phyloP scores from a whole-genome alignment of 1,284 basidiomycete species.

The Veloboletus limbatus region DNA sequence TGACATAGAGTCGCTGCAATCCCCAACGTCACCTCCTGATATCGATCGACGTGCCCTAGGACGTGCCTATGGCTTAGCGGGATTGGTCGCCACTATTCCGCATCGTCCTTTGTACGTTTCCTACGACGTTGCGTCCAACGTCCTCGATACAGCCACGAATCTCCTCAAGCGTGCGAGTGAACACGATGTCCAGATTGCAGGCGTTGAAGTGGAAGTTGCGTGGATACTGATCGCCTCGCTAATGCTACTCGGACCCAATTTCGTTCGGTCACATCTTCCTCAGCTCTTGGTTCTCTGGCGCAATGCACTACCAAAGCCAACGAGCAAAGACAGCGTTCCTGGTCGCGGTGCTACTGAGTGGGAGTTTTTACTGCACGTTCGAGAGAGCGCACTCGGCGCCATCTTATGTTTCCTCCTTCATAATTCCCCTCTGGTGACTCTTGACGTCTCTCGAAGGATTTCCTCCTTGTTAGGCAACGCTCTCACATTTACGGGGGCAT shows the following conservation, averaged over 20 bases:
- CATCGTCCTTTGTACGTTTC: slow-evolving; percentile 91
- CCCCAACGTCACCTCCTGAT: slow-evolving; percentile 73
- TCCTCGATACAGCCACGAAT: slow-evolving; percentile 88
- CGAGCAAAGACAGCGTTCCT: slow-evolving; percentile 74
- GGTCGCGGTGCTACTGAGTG: slow-evolving; percentile 79
- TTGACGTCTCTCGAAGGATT: slow-evolving; percentile 88
- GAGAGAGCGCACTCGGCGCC: slow-evolving; percentile 88
- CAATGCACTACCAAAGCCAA: slow-evolving; percentile 94
- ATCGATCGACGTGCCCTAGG: slow-evolving; percentile 75
- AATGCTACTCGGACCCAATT: slow-evolving; percentile 91
- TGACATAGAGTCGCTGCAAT: slow-evolving; percentile 69
- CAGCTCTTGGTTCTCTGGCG: slow-evolving; percentile 95
- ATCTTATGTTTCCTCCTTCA: slow-evolving; percentile 86
- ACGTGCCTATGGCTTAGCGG: slow-evolving; percentile 85
- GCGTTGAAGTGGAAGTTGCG: slow-evolving; percentile 88
- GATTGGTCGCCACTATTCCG: slow-evolving; percentile 83
- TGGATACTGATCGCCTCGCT: slow-evolving; percentile 92
- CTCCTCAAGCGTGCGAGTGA: slow-evolving; percentile 90
- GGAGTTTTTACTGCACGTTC: slow-evolving; percentile 88
- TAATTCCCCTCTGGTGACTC: slow-evolving; percentile 78
- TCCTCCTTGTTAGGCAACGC: slow-evolving; percentile 87
- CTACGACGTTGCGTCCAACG: slow-evolving; percentile 88
- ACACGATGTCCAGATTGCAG: slow-evolving; percentile 81
- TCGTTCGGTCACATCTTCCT: slow-evolving; percentile 88
- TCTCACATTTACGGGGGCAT: slow-evolving; percentile 82